These are phyloP conservation scores for Kazachstania africana DNA, from an alignment of 805 yeast species.

Conservation along the genomic window DNA sequence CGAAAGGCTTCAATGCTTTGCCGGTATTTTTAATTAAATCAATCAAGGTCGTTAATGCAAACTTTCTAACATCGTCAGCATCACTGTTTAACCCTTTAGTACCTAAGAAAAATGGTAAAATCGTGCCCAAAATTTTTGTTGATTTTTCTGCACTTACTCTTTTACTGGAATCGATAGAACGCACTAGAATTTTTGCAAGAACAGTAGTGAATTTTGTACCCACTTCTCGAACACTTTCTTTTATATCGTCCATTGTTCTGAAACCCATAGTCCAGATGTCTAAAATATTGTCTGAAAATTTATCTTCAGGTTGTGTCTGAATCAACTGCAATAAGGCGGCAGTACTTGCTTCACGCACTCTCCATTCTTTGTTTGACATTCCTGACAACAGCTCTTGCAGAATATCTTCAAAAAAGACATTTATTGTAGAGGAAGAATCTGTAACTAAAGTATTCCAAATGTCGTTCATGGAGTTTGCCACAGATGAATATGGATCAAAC, in stretches of 20 bases:
- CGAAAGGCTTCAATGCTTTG: constrained; percentile 47
- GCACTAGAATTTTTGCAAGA: constrained; percentile 50
- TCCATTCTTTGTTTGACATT: constrained; percentile 82
- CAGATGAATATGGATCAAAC: constrained; percentile 71
- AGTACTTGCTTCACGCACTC: constrained; percentile 81
- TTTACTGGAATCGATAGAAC: constrained; percentile 38
- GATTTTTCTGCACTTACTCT: constrained; percentile 32
- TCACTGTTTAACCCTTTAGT: constrained; percentile 69
- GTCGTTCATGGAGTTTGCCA: constrained; percentile 72
- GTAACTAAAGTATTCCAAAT: constrained; percentile 70
- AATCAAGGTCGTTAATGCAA: constrained; percentile 65
- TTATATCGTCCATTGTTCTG: constrained; percentile 85
- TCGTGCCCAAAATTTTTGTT: constrained; percentile 35
- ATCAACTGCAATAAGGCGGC: constrained; percentile 59
- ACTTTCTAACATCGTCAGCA: constrained; percentile 71
- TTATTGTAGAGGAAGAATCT: constrained; percentile 42
- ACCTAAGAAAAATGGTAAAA: constrained; percentile 75
- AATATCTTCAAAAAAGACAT: constrained; percentile 44
- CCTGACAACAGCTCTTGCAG: constrained; percentile 50
- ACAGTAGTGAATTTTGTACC: constrained; percentile 59
- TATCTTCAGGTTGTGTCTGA: constrained; percentile 41
- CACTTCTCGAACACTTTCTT: constrained; percentile 80
- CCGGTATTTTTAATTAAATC: constrained; percentile 59
- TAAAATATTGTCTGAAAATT: constrained; percentile 41
- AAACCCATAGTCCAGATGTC: constrained; percentile 82